Conservation (phyloP, 2,329 filamentous ascomycete genomes). For the Microdochium trichocladiopsis region DNA sequence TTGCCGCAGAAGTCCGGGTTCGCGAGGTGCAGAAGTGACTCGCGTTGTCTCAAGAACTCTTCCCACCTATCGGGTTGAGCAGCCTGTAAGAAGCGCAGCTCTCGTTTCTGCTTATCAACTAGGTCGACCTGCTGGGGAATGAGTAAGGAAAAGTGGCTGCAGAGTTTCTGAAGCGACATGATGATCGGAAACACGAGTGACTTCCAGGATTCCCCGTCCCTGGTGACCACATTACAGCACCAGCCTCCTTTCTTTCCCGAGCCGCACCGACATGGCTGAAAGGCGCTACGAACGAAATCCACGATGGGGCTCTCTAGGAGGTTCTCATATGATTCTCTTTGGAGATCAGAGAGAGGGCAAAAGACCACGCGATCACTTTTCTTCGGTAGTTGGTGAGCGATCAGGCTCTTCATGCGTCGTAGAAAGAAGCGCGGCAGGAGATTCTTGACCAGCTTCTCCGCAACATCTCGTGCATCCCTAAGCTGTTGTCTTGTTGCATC, state of each 20-base stretch:
- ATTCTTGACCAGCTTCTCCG: slow-evolving; percentile 77
- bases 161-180: slow-evolving; percentile 74
- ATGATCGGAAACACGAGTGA: slow-evolving; percentile 80
- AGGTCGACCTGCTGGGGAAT: slow-evolving; percentile 61
- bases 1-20: slow-evolving; percentile 94
- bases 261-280: slow-evolving; percentile 62
- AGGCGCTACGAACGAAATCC: slow-evolving; percentile 58
- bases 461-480: slow-evolving; percentile 72
- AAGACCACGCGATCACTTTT: slow-evolving; percentile 95
- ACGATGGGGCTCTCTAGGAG: slow-evolving; percentile 70
- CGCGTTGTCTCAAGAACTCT: slow-evolving; percentile 64
- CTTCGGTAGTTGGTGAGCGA: slow-evolving; percentile 86
- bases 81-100: slow-evolving; percentile 64
- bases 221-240: slow-evolving; percentile 63
- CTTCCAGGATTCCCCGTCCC: slow-evolving; percentile 62
- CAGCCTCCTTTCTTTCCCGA: slow-evolving; percentile 68
- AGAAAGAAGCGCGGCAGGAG: slow-evolving; percentile 86
- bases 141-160: slow-evolving; percentile 86
- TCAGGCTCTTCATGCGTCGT: slow-evolving; percentile 85
- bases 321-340: slow-evolving; percentile 75
- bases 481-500: slow-evolving; percentile 81
- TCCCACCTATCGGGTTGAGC: slow-evolving; percentile 73
- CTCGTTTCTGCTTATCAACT: slow-evolving; percentile 68
- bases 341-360: slow-evolving; percentile 78
- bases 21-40: slow-evolving; percentile 73